Percentiles rank a stretch among this genome's conserved stretches.
Conservation (phyloP, 768 basidiomycete genomes). For the Hortiboletus flavorubellus region DNA sequence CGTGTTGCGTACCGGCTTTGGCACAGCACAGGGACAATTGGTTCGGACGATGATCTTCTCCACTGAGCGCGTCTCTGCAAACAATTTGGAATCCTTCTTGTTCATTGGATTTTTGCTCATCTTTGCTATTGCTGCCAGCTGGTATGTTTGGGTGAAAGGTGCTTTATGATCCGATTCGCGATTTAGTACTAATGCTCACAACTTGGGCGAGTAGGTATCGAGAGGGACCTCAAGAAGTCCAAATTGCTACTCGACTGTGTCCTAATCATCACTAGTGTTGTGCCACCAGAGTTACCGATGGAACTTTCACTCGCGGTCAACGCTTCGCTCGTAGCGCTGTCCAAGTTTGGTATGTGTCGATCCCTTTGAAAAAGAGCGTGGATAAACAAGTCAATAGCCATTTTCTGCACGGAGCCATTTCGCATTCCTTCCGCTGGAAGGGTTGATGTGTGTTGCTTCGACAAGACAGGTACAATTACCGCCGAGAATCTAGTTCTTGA, state of each 20-base stretch:
- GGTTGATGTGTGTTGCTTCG: slow-evolving; percentile 98
- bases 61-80: slow-evolving; percentile 93
- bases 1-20: slow-evolving; percentile 94
- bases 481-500: slow-evolving; percentile 93
- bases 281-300: slow-evolving; percentile 98
- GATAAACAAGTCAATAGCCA: slow-evolving; percentile 51
- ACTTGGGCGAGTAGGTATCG: slow-evolving; percentile 58
- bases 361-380: background rate
- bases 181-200: slow-evolving; percentile 2
- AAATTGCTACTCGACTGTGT: slow-evolving; percentile 95
- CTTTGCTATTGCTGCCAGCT: slow-evolving; percentile 95
- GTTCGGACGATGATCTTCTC: slow-evolving; percentile 99
- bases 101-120: slow-evolving; percentile 98
- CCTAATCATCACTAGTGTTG: slow-evolving; percentile 94
- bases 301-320: slow-evolving; percentile 96
- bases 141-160: slow-evolving; percentile 99
- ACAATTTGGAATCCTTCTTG: slow-evolving; percentile 92
- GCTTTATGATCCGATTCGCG: slow-evolving; percentile 15
- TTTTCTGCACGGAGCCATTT: slow-evolving; percentile 99
- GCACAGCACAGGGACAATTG: slow-evolving; percentile 95
- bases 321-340: slow-evolving; percentile 87
- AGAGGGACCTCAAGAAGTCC: slow-evolving; percentile 88
- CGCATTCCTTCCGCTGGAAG: slow-evolving; percentile 94
- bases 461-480: slow-evolving; percentile 99
- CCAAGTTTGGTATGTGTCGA: slow-evolving; percentile 78